Evolutionary conservation across 768 basidiomycete species (phyloP).

Genomic region (Rhodotorula babjevae): DNA sequence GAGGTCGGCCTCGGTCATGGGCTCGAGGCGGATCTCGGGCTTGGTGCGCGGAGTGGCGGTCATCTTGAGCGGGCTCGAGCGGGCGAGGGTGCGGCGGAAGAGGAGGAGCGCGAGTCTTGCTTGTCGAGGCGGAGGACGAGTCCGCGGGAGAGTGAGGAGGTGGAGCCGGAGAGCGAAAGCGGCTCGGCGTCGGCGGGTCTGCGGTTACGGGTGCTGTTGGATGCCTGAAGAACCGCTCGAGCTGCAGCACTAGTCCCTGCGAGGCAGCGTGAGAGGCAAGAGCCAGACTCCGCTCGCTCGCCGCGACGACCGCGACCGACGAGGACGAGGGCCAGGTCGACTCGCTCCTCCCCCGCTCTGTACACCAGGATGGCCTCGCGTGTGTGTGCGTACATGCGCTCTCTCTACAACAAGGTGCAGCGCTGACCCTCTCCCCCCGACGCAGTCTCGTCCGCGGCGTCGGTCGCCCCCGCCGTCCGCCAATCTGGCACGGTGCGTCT

Average conservation of each 20-base stretch:
- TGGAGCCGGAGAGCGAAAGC: too few species aligned
- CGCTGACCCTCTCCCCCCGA: not conserved
- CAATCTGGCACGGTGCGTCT: constrained; percentile 20
- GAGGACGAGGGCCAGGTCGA: not conserved
- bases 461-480: constrained; percentile 21
- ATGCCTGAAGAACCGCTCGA: too few species aligned
- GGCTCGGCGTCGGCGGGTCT: too few species aligned
- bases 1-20: constrained; percentile 1
- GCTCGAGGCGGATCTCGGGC: constrained; percentile 7
- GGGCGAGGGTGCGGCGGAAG: not conserved
- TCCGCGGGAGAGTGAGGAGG: too few species aligned
- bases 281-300: too few species aligned
- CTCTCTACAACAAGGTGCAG: not conserved
- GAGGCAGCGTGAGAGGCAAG: too few species aligned
- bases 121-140: too few species aligned
- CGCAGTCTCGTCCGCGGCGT: constrained; percentile 8
- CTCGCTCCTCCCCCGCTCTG: not conserved
- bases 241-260: too few species aligned
- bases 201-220: too few species aligned
- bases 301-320: too few species aligned
- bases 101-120: too few species aligned
- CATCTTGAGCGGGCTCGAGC: not conserved
- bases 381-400: not conserved
- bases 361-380: constrained; percentile 8
- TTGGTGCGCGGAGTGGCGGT: not conserved